Evolutionary conservation across 768 basidiomycete species (phyloP).

Genomic region (Leccinum aurantiacum): DNA sequence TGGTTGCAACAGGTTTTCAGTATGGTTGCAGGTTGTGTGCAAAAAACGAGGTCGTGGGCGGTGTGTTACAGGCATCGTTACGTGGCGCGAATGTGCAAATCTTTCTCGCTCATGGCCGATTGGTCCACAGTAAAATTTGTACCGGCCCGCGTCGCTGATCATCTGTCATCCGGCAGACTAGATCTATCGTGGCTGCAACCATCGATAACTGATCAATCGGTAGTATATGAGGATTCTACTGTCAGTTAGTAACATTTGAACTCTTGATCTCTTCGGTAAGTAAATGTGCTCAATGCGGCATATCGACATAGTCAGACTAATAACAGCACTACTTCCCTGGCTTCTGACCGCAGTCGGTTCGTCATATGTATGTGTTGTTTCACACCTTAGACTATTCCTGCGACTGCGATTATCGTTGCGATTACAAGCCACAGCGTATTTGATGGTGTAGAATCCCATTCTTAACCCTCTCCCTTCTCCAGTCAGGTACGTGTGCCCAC

Average conservation of each 20-base stretch:
- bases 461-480: neutral
- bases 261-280: no score
- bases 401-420: conserved; percentile 18
- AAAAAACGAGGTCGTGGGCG: conserved; percentile 9
- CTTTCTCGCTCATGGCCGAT: conserved; percentile 26
- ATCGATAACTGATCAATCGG: conserved; percentile 20
- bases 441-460: no score
- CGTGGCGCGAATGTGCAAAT: conserved; percentile 11
- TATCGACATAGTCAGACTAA: no score
- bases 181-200: conserved; percentile 14
- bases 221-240: neutral
- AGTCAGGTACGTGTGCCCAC: no score
- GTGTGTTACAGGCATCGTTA: conserved; percentile 15
- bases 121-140: conserved; percentile 12
- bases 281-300: no score
- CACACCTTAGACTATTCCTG: conserved; percentile 15
- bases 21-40: neutral
- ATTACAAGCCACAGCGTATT: conserved; percentile 11
- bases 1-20: neutral
- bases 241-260: neutral
- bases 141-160: conserved; percentile 4
- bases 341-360: conserved; percentile 13
- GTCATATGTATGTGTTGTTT: conserved; percentile 14
- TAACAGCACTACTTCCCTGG: no score
- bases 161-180: conserved; percentile 11